phyloP scores from a whole-genome alignment of 257 asterid species.

The Craterostigma plantagineum region DNA sequence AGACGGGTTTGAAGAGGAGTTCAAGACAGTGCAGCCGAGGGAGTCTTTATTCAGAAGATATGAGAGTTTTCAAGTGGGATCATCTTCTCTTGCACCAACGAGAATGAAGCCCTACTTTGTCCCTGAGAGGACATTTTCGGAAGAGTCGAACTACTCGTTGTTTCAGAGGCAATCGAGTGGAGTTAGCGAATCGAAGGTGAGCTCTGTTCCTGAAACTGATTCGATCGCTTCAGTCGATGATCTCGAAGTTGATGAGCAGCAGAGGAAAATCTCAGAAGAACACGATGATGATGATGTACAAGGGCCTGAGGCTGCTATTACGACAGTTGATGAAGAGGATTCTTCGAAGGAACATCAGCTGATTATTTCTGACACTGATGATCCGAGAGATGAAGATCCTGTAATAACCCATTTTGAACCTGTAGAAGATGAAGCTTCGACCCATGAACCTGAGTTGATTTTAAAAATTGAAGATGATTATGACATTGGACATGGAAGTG shows the following conservation, averaged over 20 bases:
- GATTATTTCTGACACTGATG: no score
- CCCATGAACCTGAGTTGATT: no score
- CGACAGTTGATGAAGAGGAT: no score
- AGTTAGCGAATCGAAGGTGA: slow-evolving; percentile 65
- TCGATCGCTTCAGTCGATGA: slow-evolving; percentile 51
- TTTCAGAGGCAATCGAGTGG: slow-evolving; percentile 58
- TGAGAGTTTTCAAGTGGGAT: slow-evolving; percentile 55
- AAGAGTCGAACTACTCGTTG: slow-evolving; percentile 40
- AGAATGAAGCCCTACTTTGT: slow-evolving; percentile 58
- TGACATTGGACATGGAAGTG: slow-evolving; percentile 54
- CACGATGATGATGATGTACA: slow-evolving; percentile 6
- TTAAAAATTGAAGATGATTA: slow-evolving; percentile 10
- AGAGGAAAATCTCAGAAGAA: slow-evolving; percentile 21
- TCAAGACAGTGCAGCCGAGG: slow-evolving; percentile 24
- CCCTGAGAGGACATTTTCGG: slow-evolving; percentile 31
- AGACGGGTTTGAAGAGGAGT: slow-evolving; percentile 54
- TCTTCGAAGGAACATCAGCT: no score
- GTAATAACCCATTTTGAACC: no score
- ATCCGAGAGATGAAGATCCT: no score
- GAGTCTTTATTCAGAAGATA: slow-evolving; percentile 46
- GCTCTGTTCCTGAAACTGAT: slow-evolving; percentile 64
- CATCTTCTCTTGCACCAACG: slow-evolving; percentile 34
- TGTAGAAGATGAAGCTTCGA: neutral
- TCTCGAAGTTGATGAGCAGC: slow-evolving; percentile 17
- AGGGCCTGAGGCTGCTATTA: no score